Evolutionary conservation across 148 eudicot genomes (phyloP).

Genomic region (Linanthus parryae): DNA sequence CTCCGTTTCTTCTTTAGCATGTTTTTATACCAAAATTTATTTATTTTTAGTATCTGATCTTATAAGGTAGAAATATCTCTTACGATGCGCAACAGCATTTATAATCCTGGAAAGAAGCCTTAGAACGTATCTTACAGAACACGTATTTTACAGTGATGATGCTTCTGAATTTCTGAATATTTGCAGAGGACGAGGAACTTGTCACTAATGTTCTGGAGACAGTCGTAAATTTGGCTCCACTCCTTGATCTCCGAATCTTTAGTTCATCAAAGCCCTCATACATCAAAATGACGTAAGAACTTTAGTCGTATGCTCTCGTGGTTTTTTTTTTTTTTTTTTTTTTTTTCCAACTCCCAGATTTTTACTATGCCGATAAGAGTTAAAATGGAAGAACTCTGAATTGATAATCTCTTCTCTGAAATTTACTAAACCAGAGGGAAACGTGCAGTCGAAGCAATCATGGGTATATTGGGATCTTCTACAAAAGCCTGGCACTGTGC

Average conservation of each 20-base stretch:
- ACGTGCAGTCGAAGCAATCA: slow-evolving; percentile 77
- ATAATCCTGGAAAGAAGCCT: no score
- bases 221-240: slow-evolving; percentile 76
- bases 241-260: slow-evolving; percentile 82
- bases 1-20: no score
- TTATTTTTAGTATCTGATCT: no score
- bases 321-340: not conserved
- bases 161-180: no score
- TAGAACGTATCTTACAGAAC: no score
- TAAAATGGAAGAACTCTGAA: not conserved
- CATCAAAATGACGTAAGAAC: slow-evolving; percentile 75
- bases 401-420: not conserved
- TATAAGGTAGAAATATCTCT: no score
- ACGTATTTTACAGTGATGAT: no score
- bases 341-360: not conserved
- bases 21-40: no score
- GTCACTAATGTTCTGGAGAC: slow-evolving; percentile 96
- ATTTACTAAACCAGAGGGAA: slow-evolving; percentile 46
- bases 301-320: no score
- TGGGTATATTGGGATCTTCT: slow-evolving; percentile 80
- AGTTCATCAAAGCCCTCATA: slow-evolving; percentile 93
- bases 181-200: slow-evolving; percentile 93
- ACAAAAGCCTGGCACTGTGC: slow-evolving; percentile 90
- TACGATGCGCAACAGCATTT: no score
- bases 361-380: not conserved